phyloP scores from a whole-genome alignment of 305 asterid genomes.

The Solanum chacoense region DNA sequence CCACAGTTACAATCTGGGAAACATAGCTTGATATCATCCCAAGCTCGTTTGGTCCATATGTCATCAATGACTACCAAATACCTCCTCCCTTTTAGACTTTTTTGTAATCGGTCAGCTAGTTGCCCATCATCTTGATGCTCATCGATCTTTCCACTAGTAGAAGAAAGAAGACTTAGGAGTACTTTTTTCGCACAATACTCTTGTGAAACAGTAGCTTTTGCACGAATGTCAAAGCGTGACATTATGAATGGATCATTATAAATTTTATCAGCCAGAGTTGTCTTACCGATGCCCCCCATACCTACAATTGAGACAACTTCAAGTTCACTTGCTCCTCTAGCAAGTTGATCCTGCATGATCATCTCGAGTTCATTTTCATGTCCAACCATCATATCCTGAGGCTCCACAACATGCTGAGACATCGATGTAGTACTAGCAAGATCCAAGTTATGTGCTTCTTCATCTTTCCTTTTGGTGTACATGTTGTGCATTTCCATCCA shows the following conservation, averaged over 20 bases:
- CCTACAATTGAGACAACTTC: not conserved
- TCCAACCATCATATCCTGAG: not conserved
- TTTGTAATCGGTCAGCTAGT: not conserved
- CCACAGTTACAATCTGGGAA: not conserved
- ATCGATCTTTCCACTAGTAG: not conserved
- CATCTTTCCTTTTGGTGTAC: not conserved
- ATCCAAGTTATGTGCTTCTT: not conserved
- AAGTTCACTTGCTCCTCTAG: not conserved
- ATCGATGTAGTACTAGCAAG: not conserved
- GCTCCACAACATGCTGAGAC: not conserved
- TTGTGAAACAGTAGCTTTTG: not conserved
- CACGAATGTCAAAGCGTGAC: not conserved
- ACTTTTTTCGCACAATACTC: not conserved
- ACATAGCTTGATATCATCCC: not conserved
- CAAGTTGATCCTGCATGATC: not conserved
- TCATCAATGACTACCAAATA: not conserved
- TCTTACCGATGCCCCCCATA: conserved; percentile 2
- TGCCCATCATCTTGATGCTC: not conserved
- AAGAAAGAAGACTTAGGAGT: not conserved
- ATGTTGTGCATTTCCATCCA: not conserved
- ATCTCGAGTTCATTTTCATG: not conserved
- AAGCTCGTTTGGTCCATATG: not conserved
- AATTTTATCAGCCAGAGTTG: not conserved
- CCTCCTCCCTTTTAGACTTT: not conserved
- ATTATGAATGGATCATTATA: not conserved